These are phyloP conservation scores for Abelmoschus esculentus DNA, from an alignment of 345 rosid species.

Conservation along the genomic window DNA sequence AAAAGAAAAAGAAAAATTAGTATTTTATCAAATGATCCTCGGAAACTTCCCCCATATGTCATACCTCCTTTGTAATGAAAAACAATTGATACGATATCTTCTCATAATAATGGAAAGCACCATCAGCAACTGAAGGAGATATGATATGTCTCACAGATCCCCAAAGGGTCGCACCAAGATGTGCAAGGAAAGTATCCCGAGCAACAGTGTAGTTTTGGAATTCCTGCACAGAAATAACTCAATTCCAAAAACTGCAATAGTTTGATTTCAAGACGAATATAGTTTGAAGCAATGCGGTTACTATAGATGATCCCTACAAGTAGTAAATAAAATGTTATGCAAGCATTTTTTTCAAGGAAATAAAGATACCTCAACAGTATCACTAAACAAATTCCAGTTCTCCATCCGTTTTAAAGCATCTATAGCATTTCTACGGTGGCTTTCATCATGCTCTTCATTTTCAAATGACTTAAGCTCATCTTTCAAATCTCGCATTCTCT, in stretches of 20 bases:
- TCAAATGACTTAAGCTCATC: constrained; percentile 89
- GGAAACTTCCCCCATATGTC: constrained; percentile 10
- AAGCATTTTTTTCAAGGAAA: neutral
- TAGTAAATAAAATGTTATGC: neutral
- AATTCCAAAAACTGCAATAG: constrained; percentile 5
- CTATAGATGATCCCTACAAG: neutral
- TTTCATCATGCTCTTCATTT: constrained; percentile 78
- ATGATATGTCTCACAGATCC: constrained; percentile 89
- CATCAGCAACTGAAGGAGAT: constrained; percentile 94
- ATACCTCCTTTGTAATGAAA: constrained; percentile 92
- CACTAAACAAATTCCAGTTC: constrained; percentile 91
- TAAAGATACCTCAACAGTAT: constrained; percentile 57
- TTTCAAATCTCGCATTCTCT: constrained; percentile 92
- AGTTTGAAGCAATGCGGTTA: constrained; percentile 6
- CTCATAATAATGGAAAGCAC: constrained; percentile 95
- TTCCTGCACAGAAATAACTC: constrained; percentile 45
- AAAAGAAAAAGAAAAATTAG: neutral
- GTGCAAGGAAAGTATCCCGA: constrained; percentile 92
- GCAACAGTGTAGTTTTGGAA: constrained; percentile 94
- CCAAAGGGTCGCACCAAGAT: constrained; percentile 91
- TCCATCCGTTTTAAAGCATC: constrained; percentile 90
- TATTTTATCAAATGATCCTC: constrained; percentile 6
- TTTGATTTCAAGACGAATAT: constrained; percentile 8
- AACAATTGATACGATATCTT: constrained; percentile 86
- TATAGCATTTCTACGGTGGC: constrained; percentile 64